Evolutionary conservation across 208 protist genomes (phyloP).

Genomic region (Porcisia hertigi): DNA sequence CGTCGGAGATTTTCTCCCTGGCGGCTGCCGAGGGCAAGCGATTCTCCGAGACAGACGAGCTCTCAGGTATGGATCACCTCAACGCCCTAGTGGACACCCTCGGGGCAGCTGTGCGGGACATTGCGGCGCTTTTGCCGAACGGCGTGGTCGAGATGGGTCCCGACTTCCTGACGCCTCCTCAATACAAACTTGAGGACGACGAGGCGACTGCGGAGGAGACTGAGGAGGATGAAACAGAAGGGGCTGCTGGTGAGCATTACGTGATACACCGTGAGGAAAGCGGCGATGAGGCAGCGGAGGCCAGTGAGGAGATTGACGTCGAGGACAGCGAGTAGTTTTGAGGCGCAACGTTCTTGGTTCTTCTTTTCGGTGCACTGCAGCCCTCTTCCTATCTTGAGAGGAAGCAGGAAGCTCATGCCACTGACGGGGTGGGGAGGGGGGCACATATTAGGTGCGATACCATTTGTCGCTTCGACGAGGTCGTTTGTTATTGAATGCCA

Average conservation of each 20-base stretch:
- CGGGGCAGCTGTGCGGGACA: conserved; percentile 55
- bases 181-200: conserved; percentile 60
- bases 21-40: conserved; percentile 49
- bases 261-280: conserved; percentile 26
- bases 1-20: conserved; percentile 63
- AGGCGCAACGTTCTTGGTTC: background rate
- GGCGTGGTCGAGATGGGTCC: conserved; percentile 82
- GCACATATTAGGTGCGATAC: background rate
- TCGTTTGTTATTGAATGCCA: background rate
- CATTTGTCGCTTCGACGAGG: background rate
- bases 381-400: background rate
- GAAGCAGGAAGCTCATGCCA: background rate
- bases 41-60: conserved; percentile 32
- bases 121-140: conserved; percentile 75
- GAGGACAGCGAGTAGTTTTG: conserved; percentile 24
- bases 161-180: conserved; percentile 67
- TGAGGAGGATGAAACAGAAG: conserved; percentile 13
- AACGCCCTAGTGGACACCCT: conserved; percentile 50
- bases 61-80: conserved; percentile 49
- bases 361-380: conserved; percentile 3
- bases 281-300: conserved; percentile 19
- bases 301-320: conserved; percentile 32
- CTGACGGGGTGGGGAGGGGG: background rate
- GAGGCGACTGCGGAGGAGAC: conserved; percentile 33
- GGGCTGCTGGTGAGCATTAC: conserved; percentile 28